Evolutionary conservation across 2,329 filamentous ascomycete species (phyloP).

Genomic region (Waltergamsia citrina): DNA sequence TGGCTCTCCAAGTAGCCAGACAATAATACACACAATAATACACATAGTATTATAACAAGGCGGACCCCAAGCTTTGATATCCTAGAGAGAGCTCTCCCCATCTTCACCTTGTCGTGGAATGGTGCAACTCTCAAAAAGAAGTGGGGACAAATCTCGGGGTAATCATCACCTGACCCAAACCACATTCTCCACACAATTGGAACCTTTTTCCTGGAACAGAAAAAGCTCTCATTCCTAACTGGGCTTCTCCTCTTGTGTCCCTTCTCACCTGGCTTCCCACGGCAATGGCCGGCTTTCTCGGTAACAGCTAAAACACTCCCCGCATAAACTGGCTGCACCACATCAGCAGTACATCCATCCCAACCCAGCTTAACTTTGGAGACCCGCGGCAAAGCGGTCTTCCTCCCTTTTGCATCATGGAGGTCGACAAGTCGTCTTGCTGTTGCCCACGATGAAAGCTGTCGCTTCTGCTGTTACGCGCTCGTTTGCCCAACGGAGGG

Average conservation of each 20-base stretch:
- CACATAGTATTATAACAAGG: too few relatives aligned
- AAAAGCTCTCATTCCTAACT: not conserved
- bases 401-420: not conserved
- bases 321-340: not conserved
- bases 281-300: constrained; percentile 8
- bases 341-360: too few relatives aligned
- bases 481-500: constrained; percentile 24
- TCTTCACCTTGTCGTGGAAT: too few relatives aligned
- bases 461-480: constrained; percentile 4
- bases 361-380: not conserved
- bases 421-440: not conserved
- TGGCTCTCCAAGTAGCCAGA: too few relatives aligned
- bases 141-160: not conserved
- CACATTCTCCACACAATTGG: not conserved
- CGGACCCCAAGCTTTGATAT: too few relatives aligned
- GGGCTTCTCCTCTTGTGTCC: not conserved
- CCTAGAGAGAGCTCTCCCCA: too few relatives aligned
- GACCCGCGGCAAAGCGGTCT: not conserved
- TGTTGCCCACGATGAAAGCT: constrained; percentile 3
- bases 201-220: not conserved
- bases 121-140: too few relatives aligned
- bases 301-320: constrained; percentile 4
- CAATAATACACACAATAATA: too few relatives aligned
- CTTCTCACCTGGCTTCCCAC: constrained; percentile 2
- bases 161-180: not conserved